Conservation (phyloP, 1,284 basidiomycete genomes). For the Rhodofomes roseus region DNA sequence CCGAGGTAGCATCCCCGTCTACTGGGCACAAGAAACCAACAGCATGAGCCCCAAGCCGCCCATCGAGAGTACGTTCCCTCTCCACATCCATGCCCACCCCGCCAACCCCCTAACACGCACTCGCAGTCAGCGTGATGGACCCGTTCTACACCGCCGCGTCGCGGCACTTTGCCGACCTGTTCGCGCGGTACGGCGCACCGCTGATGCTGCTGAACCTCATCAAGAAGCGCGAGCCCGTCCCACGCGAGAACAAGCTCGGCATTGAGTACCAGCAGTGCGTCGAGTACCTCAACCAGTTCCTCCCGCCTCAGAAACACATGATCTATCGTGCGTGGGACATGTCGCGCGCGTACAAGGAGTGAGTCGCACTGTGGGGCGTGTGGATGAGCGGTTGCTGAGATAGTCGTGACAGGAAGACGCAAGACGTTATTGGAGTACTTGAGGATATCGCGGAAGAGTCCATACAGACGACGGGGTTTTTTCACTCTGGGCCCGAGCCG, state of each 20-base stretch:
- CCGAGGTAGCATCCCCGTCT: constrained; percentile 92
- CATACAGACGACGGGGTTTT: constrained; percentile 90
- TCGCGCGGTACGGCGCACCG: constrained; percentile 87
- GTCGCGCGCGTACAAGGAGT: constrained; percentile 89
- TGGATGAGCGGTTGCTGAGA: background rate
- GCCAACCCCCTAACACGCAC: constrained; percentile 1
- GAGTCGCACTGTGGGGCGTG: constrained; percentile 15
- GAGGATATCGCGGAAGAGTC: constrained; percentile 96
- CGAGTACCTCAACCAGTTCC: constrained; percentile 91
- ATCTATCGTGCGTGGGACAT: constrained; percentile 96
- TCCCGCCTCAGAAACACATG: constrained; percentile 86
- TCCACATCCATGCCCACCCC: background rate
- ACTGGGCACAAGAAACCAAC: constrained; percentile 93
- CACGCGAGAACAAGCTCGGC: constrained; percentile 91
- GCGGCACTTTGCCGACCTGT: constrained; percentile 91
- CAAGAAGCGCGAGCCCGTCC: constrained; percentile 77
- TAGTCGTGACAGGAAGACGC: constrained; percentile 65
- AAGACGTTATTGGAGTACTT: constrained; percentile 94
- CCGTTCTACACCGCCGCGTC: constrained; percentile 95
- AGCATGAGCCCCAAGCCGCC: constrained; percentile 91
- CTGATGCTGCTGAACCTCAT: constrained; percentile 96
- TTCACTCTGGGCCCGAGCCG: constrained; percentile 84
- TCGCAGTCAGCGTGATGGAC: constrained; percentile 88
- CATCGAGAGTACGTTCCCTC: constrained; percentile 76
- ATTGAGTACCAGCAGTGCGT: constrained; percentile 94